Evolutionary conservation across 441 rosid species (phyloP), one percentile per base, ranked within the genome.

Genomic region (Isatis lusitanica): DNA sequence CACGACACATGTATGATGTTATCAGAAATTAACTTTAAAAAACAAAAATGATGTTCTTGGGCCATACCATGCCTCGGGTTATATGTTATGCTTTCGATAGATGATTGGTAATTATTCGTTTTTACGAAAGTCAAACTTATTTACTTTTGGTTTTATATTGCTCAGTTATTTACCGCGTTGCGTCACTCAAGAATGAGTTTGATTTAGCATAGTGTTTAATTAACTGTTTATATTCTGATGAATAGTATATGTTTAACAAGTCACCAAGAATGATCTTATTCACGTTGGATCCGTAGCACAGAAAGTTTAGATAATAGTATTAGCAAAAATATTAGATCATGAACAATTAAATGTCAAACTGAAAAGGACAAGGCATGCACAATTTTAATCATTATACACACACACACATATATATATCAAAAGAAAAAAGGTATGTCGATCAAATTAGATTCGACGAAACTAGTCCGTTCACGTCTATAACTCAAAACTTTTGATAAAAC

Each of bases 51-150:
- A 76, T 70, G 75, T 40, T 71, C 55, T 61, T 61, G 72, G 76
- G 71, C 68, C 81, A 73, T 51, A 35, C 70, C 85, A 77, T 79
- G 83, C 85, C 83, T 73, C 42, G 59, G 70, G 57, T 67, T 42
- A 5, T 59, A 63, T 63, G 70, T 68, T 67, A 30, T 53, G 48
- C 39, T 76, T 74, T 63, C 64, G 56, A 66, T 68, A 12, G 68
- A 80, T 83, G 66, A 74, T 79, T 77, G 71, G 78, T 60, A 5
- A 75, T 78, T 80, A 50, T 68, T 26, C 1, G 7, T 63, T 69
- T 51, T 9, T 47, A n/a, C 63, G 16, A 48, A 60, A 39, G 83
- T 83, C 83, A 79, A 78, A 53, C 58, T 64, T 72, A 74, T 75
- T 68, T 47, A 12, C 26, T 26, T 51, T 52, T 52, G 7, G 36